Conservation (phyloP, 2,329 filamentous ascomycete genomes). For the Aspergillus luchuensis region DNA sequence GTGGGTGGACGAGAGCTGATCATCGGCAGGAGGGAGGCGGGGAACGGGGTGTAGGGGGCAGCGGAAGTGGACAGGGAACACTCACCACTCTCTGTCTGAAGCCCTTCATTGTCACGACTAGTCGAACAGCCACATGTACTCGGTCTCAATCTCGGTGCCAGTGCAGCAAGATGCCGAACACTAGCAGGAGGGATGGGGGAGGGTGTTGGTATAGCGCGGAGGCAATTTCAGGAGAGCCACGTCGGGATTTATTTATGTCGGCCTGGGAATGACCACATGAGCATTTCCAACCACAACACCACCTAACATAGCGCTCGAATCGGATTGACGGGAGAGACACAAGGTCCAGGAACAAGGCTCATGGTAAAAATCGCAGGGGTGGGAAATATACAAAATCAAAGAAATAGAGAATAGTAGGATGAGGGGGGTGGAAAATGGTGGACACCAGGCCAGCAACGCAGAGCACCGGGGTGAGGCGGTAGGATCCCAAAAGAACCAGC, state of each 20-base stretch:
- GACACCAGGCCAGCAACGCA: constrained; percentile 14
- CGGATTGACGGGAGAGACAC: not conserved
- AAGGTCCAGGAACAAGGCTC: not conserved
- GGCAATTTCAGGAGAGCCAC: constrained; percentile 28
- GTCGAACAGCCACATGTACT: constrained; percentile 41
- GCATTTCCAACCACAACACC: constrained; percentile 26
- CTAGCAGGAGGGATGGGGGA: constrained; percentile 33
- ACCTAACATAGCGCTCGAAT: constrained; percentile 11
- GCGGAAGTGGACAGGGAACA: constrained; percentile 31
- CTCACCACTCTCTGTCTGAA: constrained; percentile 97
- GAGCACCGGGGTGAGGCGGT: constrained; percentile 12
- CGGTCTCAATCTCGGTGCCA: constrained; percentile 32
- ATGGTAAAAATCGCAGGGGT: not conserved
- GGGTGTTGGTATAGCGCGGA: constrained; percentile 20
- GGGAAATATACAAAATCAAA: not conserved
- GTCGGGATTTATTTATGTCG: constrained; percentile 34
- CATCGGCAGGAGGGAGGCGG: constrained; percentile 25
- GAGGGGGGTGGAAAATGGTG: constrained; percentile 3
- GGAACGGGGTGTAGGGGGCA: constrained; percentile 19
- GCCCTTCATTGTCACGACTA: constrained; percentile 78
- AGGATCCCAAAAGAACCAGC: constrained; percentile 4
- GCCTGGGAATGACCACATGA: constrained; percentile 34
- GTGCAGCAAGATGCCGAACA: constrained; percentile 40
- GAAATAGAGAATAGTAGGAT: not conserved
- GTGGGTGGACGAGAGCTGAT: constrained; percentile 17